Evolutionary conservation across 106 monocot species (phyloP).

Genomic region (Vanilla planifolia): DNA sequence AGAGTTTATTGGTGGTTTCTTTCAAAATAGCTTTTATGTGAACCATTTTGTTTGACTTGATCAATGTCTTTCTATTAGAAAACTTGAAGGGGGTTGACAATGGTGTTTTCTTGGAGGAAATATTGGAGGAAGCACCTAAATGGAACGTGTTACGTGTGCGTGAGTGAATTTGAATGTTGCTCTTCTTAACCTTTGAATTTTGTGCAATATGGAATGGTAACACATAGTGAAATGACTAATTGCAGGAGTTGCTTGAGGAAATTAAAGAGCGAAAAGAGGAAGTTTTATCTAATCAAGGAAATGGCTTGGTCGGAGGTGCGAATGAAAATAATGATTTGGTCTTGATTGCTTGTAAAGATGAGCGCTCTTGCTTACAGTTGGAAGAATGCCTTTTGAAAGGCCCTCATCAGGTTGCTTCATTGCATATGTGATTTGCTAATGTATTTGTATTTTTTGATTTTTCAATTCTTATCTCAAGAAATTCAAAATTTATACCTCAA

Average conservation of each 20-base stretch:
- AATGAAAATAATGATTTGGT: slow-evolving; percentile 44
- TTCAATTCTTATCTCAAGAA: neutral
- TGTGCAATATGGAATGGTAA: neutral
- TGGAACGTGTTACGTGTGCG: slow-evolving; percentile 99
- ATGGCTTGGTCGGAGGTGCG: slow-evolving; percentile 14
- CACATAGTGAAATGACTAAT: neutral
- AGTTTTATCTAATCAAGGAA: slow-evolving; percentile 15
- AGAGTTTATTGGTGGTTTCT: neutral
- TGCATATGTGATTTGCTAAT: neutral
- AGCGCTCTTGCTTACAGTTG: slow-evolving; percentile 89
- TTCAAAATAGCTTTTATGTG: neutral
- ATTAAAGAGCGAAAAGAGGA: slow-evolving; percentile 62
- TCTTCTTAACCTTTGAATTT: neutral
- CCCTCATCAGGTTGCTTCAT: slow-evolving; percentile 46
- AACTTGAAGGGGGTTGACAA: slow-evolving; percentile 12
- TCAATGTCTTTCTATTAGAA: slow-evolving; percentile 18
- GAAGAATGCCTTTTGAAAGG: slow-evolving; percentile 73
- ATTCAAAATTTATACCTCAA: neutral
- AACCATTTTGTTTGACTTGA: neutral
- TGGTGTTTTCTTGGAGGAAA: slow-evolving; percentile 67
- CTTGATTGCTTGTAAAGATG: slow-evolving; percentile 95
- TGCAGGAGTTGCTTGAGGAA: slow-evolving; percentile 90
- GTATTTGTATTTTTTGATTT: neutral
- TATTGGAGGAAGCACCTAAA: slow-evolving; percentile 91
- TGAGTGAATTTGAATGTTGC: slow-evolving; percentile 42